Conservation (phyloP, 139 green algal species). For the Chlorella sp. region DNA sequence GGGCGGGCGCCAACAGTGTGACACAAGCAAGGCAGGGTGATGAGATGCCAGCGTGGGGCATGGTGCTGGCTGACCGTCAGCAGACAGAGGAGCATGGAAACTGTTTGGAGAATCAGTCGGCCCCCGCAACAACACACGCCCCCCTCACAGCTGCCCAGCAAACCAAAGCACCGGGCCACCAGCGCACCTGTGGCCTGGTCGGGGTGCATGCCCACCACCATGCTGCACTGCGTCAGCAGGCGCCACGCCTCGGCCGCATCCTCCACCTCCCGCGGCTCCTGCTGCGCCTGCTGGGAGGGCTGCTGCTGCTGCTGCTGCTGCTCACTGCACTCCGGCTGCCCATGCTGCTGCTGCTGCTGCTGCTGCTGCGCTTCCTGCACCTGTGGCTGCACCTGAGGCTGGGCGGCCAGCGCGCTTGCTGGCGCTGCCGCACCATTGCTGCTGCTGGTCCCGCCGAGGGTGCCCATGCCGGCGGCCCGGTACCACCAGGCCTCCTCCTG, state of each 20-base stretch:
- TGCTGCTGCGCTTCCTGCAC: neutral
- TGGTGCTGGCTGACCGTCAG: too few species aligned
- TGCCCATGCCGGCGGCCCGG: too few species aligned
- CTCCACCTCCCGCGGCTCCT: neutral
- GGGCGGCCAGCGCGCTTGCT: neutral
- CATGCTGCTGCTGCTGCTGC: neutral
- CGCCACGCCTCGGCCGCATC: conserved; percentile 14
- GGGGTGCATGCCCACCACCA: conserved; percentile 57
- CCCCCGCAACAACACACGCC: too few species aligned
- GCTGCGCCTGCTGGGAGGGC: neutral
- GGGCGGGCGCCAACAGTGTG: too few species aligned
- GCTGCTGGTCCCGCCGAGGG: too few species aligned
- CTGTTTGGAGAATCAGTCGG: too few species aligned
- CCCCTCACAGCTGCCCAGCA: too few species aligned
- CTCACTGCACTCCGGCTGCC: neutral
- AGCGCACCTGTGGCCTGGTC: conserved; percentile 44
- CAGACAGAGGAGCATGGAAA: too few species aligned
- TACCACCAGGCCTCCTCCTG: neutral
- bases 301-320: neutral
- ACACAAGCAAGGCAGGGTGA: too few species aligned
- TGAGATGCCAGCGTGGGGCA: too few species aligned
- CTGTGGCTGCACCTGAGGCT: neutral
- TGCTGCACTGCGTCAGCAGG: conserved; percentile 34
- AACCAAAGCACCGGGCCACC: too few species aligned
- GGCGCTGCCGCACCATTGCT: too few species aligned